Evolutionary conservation across 2,329 filamentous ascomycete genomes (phyloP), one percentile per base, ranked within the genome.

Genomic region (Akanthomyces muscarius): DNA sequence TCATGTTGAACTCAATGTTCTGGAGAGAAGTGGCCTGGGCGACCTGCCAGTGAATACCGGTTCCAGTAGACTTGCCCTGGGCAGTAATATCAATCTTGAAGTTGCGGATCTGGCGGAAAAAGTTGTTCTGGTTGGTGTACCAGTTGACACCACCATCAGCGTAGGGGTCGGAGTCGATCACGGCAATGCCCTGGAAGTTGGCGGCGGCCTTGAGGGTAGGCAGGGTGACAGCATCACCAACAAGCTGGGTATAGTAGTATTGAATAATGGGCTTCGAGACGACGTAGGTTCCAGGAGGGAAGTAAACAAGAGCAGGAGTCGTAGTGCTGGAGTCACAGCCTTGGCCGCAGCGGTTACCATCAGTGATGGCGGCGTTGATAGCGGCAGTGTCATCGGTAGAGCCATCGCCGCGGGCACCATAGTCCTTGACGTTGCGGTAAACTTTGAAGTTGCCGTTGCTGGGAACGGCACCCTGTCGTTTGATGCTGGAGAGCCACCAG

Each of bases 171-270:
- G 91, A 83, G 72, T 97, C 93, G 68, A 99, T 89, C 60, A 98
- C 84, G 50, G 90, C 93, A 80, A 97, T 96, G 53, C 94, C 95
- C 2, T 80, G 68, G 71, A 98, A 99, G 69, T 81, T 79, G 50
- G 87, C 74, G 1, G 86, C 75, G 3, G 89, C 89, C 79, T 94
- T 92, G 75, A 97, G 81, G 0, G 88, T 88, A 0, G 94, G 92
- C 16, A 88, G 76, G 66, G 84, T 80, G 69, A 85, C 72, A 55
- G 89, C 87, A 78, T 98, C 92, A 63, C 94, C 94, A 42, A 97
- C 82, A 65, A 98, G 86, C 74, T 97, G 92, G 11, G 93, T 96
- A 80, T 97, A 97, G 82, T 98, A 98, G 76, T 89, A 89, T 74
- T 92, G 89, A 58, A 92, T 77, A 68, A 98, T 86, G 25, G 94